Evolutionary conservation across 2,329 filamentous ascomycete species (phyloP).

Genomic region (Corynespora cassiicola): DNA sequence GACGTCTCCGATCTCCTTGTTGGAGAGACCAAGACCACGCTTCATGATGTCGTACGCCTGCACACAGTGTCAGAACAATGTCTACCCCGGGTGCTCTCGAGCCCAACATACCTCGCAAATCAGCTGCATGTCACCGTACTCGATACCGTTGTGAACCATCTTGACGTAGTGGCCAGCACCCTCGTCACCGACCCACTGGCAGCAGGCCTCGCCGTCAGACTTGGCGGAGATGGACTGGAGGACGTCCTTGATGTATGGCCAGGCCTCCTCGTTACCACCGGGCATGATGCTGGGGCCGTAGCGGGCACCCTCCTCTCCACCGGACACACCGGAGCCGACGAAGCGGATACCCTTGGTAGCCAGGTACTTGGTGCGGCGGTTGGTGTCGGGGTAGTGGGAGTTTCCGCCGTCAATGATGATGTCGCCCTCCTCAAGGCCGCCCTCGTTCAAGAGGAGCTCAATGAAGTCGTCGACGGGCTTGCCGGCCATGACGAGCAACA

Average conservation of each 20-base stretch:
- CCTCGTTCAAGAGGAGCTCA: slow-evolving; percentile 76
- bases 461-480: slow-evolving; percentile 99
- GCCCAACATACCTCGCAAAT: slow-evolving; percentile 83
- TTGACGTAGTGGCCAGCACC: slow-evolving; percentile 99
- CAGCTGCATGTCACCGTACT: slow-evolving; percentile 99
- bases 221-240: slow-evolving; percentile 98
- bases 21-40: slow-evolving; percentile 85
- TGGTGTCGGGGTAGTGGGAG: slow-evolving; percentile 99
- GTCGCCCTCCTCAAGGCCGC: slow-evolving; percentile 66
- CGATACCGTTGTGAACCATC: slow-evolving; percentile 99
- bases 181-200: slow-evolving; percentile 99
- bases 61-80: slow-evolving; percentile 20
- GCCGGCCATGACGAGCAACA: slow-evolving; percentile 98
- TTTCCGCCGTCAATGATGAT: slow-evolving; percentile 99
- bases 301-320: slow-evolving; percentile 98
- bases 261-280: slow-evolving; percentile 96
- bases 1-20: slow-evolving; percentile 96
- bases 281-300: slow-evolving; percentile 98
- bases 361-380: slow-evolving; percentile 94
- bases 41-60: slow-evolving; percentile 99
- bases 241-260: slow-evolving; percentile 97
- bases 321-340: slow-evolving; percentile 96
- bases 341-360: slow-evolving; percentile 87
- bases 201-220: slow-evolving; percentile 96
- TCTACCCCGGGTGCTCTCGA: neutral